Conservation (phyloP, 352 stramenopile species). For the Globisporangium radiosum region DNA sequence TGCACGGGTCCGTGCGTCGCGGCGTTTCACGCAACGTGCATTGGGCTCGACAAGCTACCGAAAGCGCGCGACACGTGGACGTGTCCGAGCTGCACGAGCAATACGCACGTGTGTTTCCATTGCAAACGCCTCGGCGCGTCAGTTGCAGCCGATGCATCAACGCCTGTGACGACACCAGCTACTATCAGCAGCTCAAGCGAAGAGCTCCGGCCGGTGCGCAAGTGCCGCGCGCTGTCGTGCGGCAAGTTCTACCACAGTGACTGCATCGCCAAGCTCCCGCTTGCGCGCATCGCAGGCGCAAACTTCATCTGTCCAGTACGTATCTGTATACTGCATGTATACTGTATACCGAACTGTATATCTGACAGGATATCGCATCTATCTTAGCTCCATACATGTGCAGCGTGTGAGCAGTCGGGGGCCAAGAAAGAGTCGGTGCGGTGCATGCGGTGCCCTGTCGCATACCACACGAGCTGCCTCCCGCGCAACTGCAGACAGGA, state of each 20-base stretch:
- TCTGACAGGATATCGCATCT: too few species aligned
- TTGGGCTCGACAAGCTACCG: constrained; percentile 11
- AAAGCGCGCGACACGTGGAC: constrained; percentile 25
- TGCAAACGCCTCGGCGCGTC: constrained; percentile 51
- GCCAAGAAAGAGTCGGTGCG: constrained; percentile 73
- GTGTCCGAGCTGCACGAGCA: constrained; percentile 45
- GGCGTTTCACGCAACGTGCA: constrained; percentile 55
- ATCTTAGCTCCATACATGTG: constrained; percentile 63
- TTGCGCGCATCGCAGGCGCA: constrained; percentile 67
- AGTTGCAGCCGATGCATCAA: constrained; percentile 13
- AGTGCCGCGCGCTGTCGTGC: constrained; percentile 76
- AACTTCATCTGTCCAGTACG: constrained; percentile 78
- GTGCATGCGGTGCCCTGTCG: constrained; percentile 75
- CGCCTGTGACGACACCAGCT: neutral
- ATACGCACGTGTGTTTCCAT: constrained; percentile 75
- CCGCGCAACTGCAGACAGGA: constrained; percentile 41
- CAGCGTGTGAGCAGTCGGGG: constrained; percentile 65
- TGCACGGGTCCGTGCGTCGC: constrained; percentile 70
- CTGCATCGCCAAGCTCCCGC: constrained; percentile 72
- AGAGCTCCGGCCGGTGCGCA: constrained; percentile 35
- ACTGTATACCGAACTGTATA: too few species aligned
- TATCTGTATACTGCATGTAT: neutral
- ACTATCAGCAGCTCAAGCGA: neutral
- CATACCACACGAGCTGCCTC: constrained; percentile 76
- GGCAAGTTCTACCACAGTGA: constrained; percentile 83